phyloP scores from a whole-genome alignment of 208 protist genomes.

The Phytomonas francai region DNA sequence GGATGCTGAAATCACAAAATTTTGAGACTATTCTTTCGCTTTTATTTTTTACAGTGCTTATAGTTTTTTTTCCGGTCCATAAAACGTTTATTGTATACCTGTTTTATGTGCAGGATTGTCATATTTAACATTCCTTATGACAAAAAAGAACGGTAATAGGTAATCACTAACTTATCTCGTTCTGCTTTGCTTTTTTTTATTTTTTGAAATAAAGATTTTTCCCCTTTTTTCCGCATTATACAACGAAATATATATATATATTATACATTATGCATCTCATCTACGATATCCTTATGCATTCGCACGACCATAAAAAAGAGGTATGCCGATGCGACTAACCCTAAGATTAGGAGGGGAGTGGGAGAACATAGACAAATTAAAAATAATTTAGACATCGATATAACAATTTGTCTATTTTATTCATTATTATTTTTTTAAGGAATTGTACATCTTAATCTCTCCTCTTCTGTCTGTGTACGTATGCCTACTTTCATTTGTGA shows the following conservation, averaged over 20 bases:
- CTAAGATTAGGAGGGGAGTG: no score
- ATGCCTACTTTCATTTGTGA: slow-evolving; percentile 11
- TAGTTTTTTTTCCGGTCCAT: background rate
- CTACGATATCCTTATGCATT: background rate
- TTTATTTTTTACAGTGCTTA: background rate
- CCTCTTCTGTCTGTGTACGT: slow-evolving; percentile 12
- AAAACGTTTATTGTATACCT: background rate
- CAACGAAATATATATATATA: background rate
- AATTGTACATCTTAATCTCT: background rate
- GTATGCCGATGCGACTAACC: no score
- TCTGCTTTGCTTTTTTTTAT: background rate
- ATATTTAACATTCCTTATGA: slow-evolving; percentile 7
- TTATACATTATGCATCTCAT: background rate
- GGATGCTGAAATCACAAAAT: background rate
- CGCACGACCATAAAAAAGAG: no score
- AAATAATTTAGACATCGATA: no score
- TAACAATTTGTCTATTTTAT: slow-evolving; percentile 8
- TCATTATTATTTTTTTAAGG: slow-evolving; percentile 1
- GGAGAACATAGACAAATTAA: no score
- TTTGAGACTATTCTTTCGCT: background rate
- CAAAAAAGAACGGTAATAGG: background rate
- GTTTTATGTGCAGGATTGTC: background rate
- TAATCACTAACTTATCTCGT: background rate
- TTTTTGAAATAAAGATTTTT: background rate
- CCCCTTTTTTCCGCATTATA: background rate